These are phyloP conservation scores for Fusarium transvaalense DNA, from an alignment of 2,329 filamentous ascomycete genomes.

Conservation along the genomic window DNA sequence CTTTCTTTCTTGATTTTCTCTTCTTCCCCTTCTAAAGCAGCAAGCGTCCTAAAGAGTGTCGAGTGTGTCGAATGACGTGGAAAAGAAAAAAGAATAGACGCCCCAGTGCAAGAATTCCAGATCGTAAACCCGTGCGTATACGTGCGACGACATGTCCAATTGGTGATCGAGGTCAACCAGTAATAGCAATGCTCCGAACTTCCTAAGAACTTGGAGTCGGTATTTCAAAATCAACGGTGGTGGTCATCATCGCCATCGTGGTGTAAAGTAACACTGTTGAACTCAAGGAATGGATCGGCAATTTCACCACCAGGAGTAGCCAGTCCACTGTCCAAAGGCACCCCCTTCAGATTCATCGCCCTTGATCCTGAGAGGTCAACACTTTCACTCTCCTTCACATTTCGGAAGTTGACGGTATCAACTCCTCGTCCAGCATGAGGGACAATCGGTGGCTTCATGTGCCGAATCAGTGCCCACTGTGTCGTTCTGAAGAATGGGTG, in stretches of 20 bases:
- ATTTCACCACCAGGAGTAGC: constrained; percentile 86
- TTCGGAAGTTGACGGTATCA: constrained; percentile 97
- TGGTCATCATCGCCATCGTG: constrained; percentile 87
- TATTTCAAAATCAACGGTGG: constrained; percentile 20
- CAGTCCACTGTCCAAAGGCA: constrained; percentile 86
- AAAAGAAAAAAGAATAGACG: constrained; percentile 44
- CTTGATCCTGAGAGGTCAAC: constrained; percentile 81
- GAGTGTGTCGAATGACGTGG: constrained; percentile 39
- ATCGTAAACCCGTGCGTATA: constrained; percentile 44
- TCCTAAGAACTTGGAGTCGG: neutral
- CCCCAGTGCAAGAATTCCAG: constrained; percentile 43
- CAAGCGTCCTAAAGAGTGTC: constrained; percentile 45
- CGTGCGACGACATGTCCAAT: constrained; percentile 34
- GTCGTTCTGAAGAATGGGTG: constrained; percentile 97
- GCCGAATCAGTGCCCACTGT: constrained; percentile 95
- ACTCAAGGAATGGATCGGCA: constrained; percentile 95
- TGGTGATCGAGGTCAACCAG: constrained; percentile 22
- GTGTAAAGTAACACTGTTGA: constrained; percentile 97
- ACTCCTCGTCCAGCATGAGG: constrained; percentile 90
- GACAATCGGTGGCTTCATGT: constrained; percentile 98
- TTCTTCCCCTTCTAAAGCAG: constrained; percentile 9
- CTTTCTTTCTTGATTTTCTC: constrained; percentile 4
- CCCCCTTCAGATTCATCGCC: constrained; percentile 73
- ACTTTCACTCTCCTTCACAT: constrained; percentile 96
- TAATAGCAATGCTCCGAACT: constrained; percentile 18